Base-by-base conservation (phyloP, 306 rosid genomes). In the Trichosanthes cucumerina region DNA sequence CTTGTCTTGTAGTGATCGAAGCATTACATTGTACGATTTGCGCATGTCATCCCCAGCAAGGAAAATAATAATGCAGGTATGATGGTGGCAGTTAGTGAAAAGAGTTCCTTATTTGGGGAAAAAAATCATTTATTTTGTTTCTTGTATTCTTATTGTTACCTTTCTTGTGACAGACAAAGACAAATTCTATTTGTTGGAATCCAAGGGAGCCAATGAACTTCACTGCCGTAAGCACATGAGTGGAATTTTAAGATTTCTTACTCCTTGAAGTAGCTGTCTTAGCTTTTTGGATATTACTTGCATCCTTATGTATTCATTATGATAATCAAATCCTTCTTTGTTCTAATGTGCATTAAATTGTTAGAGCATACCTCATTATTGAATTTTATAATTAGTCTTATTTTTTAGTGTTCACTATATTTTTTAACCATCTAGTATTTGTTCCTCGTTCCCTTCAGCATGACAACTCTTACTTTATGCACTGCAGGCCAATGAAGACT, bases 181-280 rank as follows among this genome's bases (percentile, higher is more conserved):
- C 88, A 47, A 95, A 95, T 86, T 89, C 99, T 54, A 81, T 95
- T 82, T 81, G 86, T 78, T 95, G 99, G 99, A 95, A 95, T 64
- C 99, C 97, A 31, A 95, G 89, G 97, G 99, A 95, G 80, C 99
- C 99, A 66, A 79, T 95, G 76, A 95, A 95, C 85, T 95, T 95
- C 84, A 91, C 97, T 58, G 90, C 91, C 77, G 99, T 95, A 89
- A 95, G 99, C 82, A 57, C 63, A 63, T 53, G 34, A 36, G 75
- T 77, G 73, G 41, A 73, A 43, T 6, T 76, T 47, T 53, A 1
- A 34, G 43, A 60, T 26, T 78, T 4, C 44, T 53, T 83, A 24
- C 36, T 73, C 47, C n/a, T 77, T 21, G 47, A 28, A 44, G 34
- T 52, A 62, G 14, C 44, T 39, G 12, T 75, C 46, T n/a, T 76